Percentiles rank a stretch among this genome's conserved stretches.
Evolutionary conservation across 352 stramenopile genomes (phyloP).

Genomic region (Globisporangium nodosum): DNA sequence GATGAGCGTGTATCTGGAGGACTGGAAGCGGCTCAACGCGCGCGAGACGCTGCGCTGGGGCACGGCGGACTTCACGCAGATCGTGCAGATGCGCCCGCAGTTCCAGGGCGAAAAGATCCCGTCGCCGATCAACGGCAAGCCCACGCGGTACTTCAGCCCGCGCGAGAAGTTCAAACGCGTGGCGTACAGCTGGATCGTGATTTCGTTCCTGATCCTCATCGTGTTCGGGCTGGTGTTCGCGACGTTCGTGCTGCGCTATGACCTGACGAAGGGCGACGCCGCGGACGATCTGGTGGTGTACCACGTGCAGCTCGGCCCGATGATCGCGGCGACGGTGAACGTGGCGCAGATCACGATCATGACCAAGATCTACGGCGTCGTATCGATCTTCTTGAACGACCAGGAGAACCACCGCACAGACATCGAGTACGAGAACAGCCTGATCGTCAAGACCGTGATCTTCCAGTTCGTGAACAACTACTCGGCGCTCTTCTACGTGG

Average conservation of each 20-base stretch:
- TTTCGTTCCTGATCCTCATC: constrained; percentile 68
- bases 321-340: constrained; percentile 34
- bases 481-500: constrained; percentile 92
- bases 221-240: constrained; percentile 66
- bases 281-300: constrained; percentile 52
- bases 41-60: constrained; percentile 51
- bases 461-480: constrained; percentile 97
- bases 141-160: constrained; percentile 57
- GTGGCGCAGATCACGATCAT: constrained; percentile 85
- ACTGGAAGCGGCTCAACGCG: constrained; percentile 36
- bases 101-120: constrained; percentile 71
- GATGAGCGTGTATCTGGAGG: constrained; percentile 87
- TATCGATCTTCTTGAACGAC: constrained; percentile 87
- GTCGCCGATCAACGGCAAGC: constrained; percentile 65
- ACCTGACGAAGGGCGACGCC: constrained; percentile 59
- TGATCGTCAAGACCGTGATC: constrained; percentile 93
- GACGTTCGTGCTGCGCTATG: constrained; percentile 77
- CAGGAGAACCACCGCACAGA: constrained; percentile 93
- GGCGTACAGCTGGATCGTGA: constrained; percentile 65
- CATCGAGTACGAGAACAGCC: constrained; percentile 86
- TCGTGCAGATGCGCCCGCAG: constrained; percentile 61
- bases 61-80: constrained; percentile 34
- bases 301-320: constrained; percentile 61
- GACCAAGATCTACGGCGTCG: constrained; percentile 89
- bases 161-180: constrained; percentile 67